These are phyloP conservation scores for Crithidia fasciculata DNA, from an alignment of 208 protist genomes.

Conservation along the genomic window DNA sequence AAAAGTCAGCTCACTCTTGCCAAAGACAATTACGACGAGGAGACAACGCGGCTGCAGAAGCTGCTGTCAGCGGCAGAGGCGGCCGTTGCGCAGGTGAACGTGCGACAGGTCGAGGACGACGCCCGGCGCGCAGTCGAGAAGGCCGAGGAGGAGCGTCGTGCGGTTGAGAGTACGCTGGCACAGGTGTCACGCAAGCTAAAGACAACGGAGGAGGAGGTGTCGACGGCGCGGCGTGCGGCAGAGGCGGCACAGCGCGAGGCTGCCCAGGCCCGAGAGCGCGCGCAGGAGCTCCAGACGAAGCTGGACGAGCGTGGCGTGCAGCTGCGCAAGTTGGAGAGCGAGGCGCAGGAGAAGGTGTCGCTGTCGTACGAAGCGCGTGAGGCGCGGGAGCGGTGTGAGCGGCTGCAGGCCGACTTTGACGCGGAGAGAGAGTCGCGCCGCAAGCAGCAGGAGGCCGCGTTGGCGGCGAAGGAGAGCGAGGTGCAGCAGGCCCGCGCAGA, in stretches of 20 bases:
- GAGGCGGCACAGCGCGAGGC: constrained; percentile 42
- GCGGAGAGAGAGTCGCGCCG: constrained; percentile 54
- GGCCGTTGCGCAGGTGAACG: constrained; percentile 25
- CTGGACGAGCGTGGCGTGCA: constrained; percentile 41
- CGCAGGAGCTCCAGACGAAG: constrained; percentile 40
- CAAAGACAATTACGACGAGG: constrained; percentile 51
- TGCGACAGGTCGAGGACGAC: constrained; percentile 39
- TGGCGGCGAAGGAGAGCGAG: constrained; percentile 59
- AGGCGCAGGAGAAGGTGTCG: constrained; percentile 36
- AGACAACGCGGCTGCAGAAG: constrained; percentile 43
- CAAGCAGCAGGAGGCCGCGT: constrained; percentile 34
- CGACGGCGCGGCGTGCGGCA: constrained; percentile 24
- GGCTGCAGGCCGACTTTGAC: constrained; percentile 43
- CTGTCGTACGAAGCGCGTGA: constrained; percentile 49
- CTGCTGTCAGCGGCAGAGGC: constrained; percentile 41
- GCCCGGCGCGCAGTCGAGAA: constrained; percentile 39
- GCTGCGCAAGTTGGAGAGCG: constrained; percentile 40
- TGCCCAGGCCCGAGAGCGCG: constrained; percentile 20
- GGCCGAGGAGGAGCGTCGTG: constrained; percentile 47
- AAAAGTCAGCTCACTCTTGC: constrained; percentile 36
- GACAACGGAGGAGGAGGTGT: constrained; percentile 45
- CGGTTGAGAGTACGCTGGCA: constrained; percentile 40
- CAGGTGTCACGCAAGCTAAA: constrained; percentile 41
- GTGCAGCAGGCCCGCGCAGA: constrained; percentile 51
- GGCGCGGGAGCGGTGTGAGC: constrained; percentile 42